These are phyloP conservation scores for Cutaneotrichosporon sp. DNA, from an alignment of 1,284 basidiomycete genomes.

Conservation along the genomic window DNA sequence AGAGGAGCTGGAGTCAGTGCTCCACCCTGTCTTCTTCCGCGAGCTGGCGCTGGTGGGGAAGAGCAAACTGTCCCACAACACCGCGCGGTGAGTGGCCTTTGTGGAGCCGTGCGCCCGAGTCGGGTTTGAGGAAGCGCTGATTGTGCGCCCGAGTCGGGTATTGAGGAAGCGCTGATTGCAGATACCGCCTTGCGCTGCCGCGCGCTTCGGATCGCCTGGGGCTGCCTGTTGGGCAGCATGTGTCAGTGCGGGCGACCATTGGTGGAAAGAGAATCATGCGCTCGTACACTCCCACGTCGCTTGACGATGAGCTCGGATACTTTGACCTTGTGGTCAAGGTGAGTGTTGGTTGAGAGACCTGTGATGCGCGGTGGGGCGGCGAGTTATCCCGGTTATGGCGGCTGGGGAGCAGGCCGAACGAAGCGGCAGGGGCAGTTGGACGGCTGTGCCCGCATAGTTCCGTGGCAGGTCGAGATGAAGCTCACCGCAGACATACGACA, in stretches of 20 bases:
- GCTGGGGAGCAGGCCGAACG: not conserved
- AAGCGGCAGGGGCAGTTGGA: no score
- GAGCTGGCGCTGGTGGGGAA: conserved; percentile 77
- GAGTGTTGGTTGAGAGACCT: conserved; percentile 11
- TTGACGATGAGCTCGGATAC: conserved; percentile 84
- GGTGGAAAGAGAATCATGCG: conserved; percentile 83
- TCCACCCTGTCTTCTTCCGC: conserved; percentile 58
- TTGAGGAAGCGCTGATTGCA: conserved; percentile 35
- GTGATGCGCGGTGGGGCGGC: not conserved
- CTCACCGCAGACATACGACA: conserved; percentile 72
- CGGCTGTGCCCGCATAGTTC: no score
- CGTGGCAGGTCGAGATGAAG: no score
- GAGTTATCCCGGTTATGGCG: not conserved
- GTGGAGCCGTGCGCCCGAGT: no score
- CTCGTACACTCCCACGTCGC: conserved; percentile 91
- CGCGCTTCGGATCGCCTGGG: conserved; percentile 70
- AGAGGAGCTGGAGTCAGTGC: conserved; percentile 17
- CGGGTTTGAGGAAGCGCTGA: no score
- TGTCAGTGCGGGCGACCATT: conserved; percentile 84
- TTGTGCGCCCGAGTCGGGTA: no score
- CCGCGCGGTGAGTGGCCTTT: conserved; percentile 69
- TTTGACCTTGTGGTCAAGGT: conserved; percentile 98
- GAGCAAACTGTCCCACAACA: conserved; percentile 85
- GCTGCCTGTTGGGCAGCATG: conserved; percentile 94
- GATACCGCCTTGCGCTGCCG: conserved; percentile 87